Percentiles rank a stretch among this genome's conserved stretches.
Conservation (phyloP, 768 basidiomycete genomes). For the Rubroboletus pulcherrimus region DNA sequence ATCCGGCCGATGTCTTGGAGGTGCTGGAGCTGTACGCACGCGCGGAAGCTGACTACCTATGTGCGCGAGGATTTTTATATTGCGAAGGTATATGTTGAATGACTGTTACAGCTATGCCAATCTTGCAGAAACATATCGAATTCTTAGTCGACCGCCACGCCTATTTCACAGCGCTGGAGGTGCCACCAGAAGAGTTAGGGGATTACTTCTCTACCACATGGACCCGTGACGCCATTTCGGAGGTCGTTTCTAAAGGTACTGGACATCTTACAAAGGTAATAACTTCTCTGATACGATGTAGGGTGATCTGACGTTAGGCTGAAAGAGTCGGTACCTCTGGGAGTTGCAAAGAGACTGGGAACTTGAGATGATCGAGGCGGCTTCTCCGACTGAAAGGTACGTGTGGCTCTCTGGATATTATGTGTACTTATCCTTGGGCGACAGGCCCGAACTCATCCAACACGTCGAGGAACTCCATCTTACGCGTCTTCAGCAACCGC, state of each 20-base stretch:
- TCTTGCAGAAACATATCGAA: constrained; percentile 65
- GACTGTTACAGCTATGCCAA: constrained; percentile 59
- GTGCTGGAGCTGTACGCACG: constrained; percentile 58
- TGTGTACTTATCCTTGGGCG: not conserved
- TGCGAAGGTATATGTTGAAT: constrained; percentile 15
- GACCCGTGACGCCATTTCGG: constrained; percentile 53
- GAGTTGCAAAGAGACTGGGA: constrained; percentile 73
- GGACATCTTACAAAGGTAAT: constrained; percentile 63
- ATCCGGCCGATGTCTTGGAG: constrained; percentile 47
- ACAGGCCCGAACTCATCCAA: constrained; percentile 43
- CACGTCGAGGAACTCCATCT: constrained; percentile 57
- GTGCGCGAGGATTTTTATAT: constrained; percentile 43
- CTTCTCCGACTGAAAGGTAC: constrained; percentile 46
- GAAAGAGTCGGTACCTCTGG: constrained; percentile 71
- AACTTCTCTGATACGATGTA: constrained; percentile 4
- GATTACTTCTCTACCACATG: constrained; percentile 59
- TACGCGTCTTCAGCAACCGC: constrained; percentile 70
- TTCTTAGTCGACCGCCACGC: constrained; percentile 46
- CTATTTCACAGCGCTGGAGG: constrained; percentile 33
- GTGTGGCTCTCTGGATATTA: not conserved
- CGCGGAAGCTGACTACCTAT: constrained; percentile 76
- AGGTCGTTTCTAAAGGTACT: constrained; percentile 53
- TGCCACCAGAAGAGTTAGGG: constrained; percentile 47
- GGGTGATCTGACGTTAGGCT: constrained; percentile 11
- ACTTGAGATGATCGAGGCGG: constrained; percentile 53